Evolutionary conservation across 2,329 filamentous ascomycete genomes (phyloP).

Genomic region (Sclerotiophoma versabilis): DNA sequence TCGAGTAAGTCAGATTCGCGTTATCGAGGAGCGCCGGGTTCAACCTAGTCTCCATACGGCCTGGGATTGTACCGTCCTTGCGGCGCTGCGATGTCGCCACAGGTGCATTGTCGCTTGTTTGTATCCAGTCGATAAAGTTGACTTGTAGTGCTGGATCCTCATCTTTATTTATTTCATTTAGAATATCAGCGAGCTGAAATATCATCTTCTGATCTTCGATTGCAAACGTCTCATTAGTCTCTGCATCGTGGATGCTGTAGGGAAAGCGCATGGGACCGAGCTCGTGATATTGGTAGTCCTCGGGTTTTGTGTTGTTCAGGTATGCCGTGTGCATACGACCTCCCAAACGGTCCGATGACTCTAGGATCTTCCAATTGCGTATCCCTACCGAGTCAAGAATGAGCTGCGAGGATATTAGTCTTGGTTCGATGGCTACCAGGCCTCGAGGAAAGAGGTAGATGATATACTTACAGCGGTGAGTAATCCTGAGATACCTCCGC

Average conservation of each 20-base stretch:
- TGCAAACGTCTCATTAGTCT: constrained; percentile 59
- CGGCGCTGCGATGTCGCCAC: constrained; percentile 24
- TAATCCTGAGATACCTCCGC: constrained; percentile 68
- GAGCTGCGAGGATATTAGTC: neutral
- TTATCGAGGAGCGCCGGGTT: constrained; percentile 20
- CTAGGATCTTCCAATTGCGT: constrained; percentile 66
- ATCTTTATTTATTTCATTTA: constrained; percentile 66
- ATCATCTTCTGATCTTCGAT: constrained; percentile 68
- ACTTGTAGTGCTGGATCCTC: constrained; percentile 53
- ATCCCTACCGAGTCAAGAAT: constrained; percentile 58
- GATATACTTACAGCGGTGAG: constrained; percentile 53
- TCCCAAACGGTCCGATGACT: constrained; percentile 65
- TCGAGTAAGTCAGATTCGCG: constrained; percentile 18
- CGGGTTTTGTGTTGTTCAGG: constrained; percentile 61
- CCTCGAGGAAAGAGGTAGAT: too few species aligned
- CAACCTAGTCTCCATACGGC: constrained; percentile 10
- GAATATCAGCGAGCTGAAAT: constrained; percentile 64
- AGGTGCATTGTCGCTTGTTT: constrained; percentile 61
- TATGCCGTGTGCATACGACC: constrained; percentile 68
- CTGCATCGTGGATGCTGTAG: constrained; percentile 53
- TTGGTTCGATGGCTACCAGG: neutral
- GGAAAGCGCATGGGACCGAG: constrained; percentile 70
- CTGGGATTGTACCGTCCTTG: constrained; percentile 21
- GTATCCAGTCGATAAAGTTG: constrained; percentile 67
- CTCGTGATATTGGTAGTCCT: constrained; percentile 70